phyloP scores from a whole-genome alignment of 768 basidiomycete genomes.

The Exidia glandulosa region DNA sequence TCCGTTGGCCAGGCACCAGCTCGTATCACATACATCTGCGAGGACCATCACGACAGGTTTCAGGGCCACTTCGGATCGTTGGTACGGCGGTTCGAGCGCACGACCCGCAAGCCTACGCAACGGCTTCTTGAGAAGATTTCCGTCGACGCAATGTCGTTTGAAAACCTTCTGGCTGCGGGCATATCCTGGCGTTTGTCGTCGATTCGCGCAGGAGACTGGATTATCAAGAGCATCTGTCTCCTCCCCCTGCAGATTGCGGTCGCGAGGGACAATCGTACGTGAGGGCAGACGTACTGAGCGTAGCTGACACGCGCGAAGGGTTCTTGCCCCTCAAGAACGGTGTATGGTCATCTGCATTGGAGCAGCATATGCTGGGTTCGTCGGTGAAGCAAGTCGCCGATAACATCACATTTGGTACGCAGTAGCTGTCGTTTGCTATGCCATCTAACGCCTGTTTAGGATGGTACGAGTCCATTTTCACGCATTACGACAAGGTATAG shows the following conservation, averaged over 20 bases:
- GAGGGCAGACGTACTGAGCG: background rate
- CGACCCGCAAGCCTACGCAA: conserved; percentile 42
- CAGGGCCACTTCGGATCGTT: conserved; percentile 33
- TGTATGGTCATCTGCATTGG: conserved; percentile 36
- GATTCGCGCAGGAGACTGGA: conserved; percentile 47
- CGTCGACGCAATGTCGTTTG: conserved; percentile 10
- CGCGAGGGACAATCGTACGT: conserved; percentile 38
- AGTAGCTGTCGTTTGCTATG: background rate
- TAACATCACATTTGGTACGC: conserved; percentile 6
- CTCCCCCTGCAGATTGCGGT: conserved; percentile 56
- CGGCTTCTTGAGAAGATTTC: conserved; percentile 29
- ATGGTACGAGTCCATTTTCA: conserved; percentile 56
- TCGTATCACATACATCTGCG: conserved; percentile 33
- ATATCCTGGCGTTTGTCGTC: conserved; percentile 22
- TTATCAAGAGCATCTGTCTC: conserved; percentile 47
- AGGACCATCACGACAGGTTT: conserved; percentile 24
- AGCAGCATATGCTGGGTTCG: conserved; percentile 45
- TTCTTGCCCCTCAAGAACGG: conserved; percentile 54
- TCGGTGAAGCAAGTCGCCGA: conserved; percentile 47
- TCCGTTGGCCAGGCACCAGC: background rate
- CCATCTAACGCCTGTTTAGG: conserved; percentile 29
- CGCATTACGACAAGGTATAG: conserved; percentile 31
- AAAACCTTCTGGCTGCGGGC: background rate
- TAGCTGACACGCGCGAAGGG: background rate
- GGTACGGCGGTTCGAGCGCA: conserved; percentile 35